phyloP scores from a whole-genome alignment of 345 rosid species.

The Salix arbutifolia region DNA sequence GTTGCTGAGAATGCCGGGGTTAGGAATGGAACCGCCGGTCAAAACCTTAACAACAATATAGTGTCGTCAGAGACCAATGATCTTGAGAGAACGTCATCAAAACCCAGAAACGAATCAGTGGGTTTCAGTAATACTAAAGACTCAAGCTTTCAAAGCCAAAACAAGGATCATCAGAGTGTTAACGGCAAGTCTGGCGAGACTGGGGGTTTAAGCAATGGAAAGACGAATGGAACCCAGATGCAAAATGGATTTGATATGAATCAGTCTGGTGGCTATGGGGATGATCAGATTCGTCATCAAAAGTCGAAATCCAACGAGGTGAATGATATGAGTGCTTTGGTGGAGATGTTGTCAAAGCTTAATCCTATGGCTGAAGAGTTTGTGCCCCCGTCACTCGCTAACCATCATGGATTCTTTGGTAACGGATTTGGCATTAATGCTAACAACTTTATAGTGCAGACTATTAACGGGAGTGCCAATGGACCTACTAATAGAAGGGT shows the following conservation, averaged over 20 bases:
- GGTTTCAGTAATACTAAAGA: slow-evolving; percentile 12
- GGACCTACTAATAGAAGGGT: slow-evolving; percentile 70
- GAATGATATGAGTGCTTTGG: slow-evolving; percentile 68
- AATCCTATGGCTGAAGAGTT: slow-evolving; percentile 96
- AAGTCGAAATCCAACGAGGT: slow-evolving; percentile 34
- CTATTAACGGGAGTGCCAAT: slow-evolving; percentile 45
- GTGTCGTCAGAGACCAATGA: slow-evolving; percentile 48
- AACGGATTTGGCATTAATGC: slow-evolving; percentile 59
- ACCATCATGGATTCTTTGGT: slow-evolving; percentile 32
- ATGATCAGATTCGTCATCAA: slow-evolving; percentile 20
- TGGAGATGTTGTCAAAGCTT: slow-evolving; percentile 74
- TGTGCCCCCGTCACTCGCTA: slow-evolving; percentile 73
- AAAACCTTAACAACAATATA: slow-evolving; percentile 52
- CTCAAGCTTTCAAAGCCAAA: slow-evolving; percentile 18
- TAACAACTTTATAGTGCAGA: slow-evolving; percentile 49
- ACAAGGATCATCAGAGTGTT: slow-evolving; percentile 37
- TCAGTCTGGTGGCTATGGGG: slow-evolving; percentile 26
- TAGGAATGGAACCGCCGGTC: slow-evolving; percentile 61
- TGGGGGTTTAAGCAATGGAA: slow-evolving; percentile 21
- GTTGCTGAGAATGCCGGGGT: slow-evolving; percentile 89
- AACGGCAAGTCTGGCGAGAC: slow-evolving; percentile 24
- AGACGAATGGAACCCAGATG: slow-evolving; percentile 29
- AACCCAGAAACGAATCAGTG: slow-evolving; percentile 40
- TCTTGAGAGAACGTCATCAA: slow-evolving; percentile 40
- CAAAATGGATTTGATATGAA: slow-evolving; percentile 31